Percentiles rank a stretch among this genome's conserved stretches.
phyloP scores from a whole-genome alignment of 139 green algal species.

The Auxenochlorella protothecoides region DNA sequence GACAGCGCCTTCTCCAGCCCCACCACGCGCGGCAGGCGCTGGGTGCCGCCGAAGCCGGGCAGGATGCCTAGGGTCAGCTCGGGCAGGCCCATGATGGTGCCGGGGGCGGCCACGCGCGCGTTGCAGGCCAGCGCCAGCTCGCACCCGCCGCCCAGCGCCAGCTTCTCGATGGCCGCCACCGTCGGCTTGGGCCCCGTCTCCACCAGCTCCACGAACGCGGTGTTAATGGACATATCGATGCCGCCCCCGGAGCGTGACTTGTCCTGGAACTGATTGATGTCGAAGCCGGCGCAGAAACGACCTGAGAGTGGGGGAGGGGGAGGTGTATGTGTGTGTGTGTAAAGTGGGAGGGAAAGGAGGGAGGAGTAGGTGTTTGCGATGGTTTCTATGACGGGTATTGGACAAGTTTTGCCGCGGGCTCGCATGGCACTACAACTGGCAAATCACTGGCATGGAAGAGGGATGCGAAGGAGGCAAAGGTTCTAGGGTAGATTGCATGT shows the following conservation, averaged over 20 bases:
- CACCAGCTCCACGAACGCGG: constrained; percentile 53
- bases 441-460: no score
- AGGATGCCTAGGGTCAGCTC: constrained; percentile 96
- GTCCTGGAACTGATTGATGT: constrained; percentile 65
- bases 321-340: no score
- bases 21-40: constrained; percentile 90
- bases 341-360: neutral
- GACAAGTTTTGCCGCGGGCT: no score
- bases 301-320: constrained; percentile 7
- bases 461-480: no score
- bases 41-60: constrained; percentile 94
- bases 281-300: constrained; percentile 89
- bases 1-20: constrained; percentile 80
- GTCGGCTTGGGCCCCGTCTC: constrained; percentile 81
- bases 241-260: constrained; percentile 39
- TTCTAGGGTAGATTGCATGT: no score
- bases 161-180: constrained; percentile 72
- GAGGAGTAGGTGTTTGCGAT: neutral
- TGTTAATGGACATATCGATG: constrained; percentile 59
- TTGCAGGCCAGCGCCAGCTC: constrained; percentile 91
- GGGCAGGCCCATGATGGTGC: constrained; percentile 79
- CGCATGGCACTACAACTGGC: no score
- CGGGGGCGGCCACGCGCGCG: constrained; percentile 52
- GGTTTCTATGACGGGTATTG: no score
- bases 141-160: constrained; percentile 86